These are phyloP conservation scores for Candida mattraensis DNA, from an alignment of 805 yeast genomes.

Conservation along the genomic window DNA sequence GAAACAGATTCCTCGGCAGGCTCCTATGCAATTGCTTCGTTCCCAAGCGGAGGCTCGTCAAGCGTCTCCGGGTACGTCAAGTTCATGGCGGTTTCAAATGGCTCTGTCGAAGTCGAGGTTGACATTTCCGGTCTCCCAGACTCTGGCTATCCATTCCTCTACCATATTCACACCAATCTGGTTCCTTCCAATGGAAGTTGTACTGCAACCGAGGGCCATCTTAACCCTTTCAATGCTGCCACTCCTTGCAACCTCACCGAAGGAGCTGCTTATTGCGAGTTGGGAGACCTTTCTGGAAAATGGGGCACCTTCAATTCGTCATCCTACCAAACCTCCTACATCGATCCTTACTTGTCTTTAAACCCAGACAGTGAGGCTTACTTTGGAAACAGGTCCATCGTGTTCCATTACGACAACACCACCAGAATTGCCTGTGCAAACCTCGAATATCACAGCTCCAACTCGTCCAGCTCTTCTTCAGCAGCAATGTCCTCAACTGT, in stretches of 20 bases:
- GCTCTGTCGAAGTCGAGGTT: conserved; percentile 40
- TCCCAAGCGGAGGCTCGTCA: conserved; percentile 39
- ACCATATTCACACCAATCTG: conserved; percentile 43
- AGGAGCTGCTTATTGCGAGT: conserved; percentile 40
- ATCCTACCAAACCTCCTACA: conserved; percentile 39
- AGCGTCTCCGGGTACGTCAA: conserved; percentile 10
- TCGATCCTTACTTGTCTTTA: conserved; percentile 43
- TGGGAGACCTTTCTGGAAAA: conserved; percentile 51
- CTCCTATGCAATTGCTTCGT: conserved; percentile 48
- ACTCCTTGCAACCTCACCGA: conserved; percentile 37
- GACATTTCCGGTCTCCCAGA: conserved; percentile 44
- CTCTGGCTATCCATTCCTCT: conserved; percentile 44
- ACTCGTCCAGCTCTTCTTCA: conserved; percentile 6
- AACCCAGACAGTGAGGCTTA: conserved; percentile 37
- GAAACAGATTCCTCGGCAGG: conserved; percentile 22
- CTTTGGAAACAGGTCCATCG: conserved; percentile 46
- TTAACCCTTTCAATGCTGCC: conserved; percentile 42
- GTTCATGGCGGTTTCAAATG: conserved; percentile 5
- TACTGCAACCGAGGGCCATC: conserved; percentile 42
- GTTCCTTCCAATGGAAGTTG: conserved; percentile 39
- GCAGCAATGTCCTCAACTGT: too few species aligned
- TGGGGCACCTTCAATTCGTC: conserved; percentile 47
- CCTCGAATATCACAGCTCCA: conserved; percentile 26
- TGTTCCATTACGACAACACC: conserved; percentile 49
- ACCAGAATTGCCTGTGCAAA: conserved; percentile 59